A percentile compares a stretch with the other conserved stretches of the same genome.
Evolutionary conservation across 441 rosid species (phyloP).

Genomic region (Hura crepitans): DNA sequence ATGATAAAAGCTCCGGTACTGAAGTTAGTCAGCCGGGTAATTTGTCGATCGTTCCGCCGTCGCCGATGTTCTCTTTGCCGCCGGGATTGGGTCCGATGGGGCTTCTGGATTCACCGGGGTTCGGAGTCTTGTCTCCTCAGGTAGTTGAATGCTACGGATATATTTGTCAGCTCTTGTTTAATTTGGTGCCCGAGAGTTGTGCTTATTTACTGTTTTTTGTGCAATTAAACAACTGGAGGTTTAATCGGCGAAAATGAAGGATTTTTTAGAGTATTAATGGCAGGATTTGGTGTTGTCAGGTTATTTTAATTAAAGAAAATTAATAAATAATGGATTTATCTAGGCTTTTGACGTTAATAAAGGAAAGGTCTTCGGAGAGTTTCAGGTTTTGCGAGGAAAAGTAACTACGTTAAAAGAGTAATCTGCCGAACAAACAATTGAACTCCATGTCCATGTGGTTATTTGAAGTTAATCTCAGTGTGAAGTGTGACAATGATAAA

Average conservation of each 20-base stretch:
- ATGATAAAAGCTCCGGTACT: constrained; percentile 12
- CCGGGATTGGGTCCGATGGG: constrained; percentile 54
- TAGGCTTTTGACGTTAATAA: too few species aligned
- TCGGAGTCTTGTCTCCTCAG: constrained; percentile 62
- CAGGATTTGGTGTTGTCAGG: not conserved
- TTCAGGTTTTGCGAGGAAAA: not conserved
- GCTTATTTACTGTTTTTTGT: not conserved
- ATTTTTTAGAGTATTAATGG: too few species aligned
- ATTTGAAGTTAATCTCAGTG: too few species aligned
- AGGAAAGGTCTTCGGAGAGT: too few species aligned
- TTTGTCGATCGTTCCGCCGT: constrained; percentile 46
- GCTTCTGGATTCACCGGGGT: constrained; percentile 64
- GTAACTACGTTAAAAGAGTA: not conserved
- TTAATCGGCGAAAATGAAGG: too few species aligned
- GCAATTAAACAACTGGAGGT: too few species aligned
- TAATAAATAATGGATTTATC: not conserved
- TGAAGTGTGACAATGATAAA: not conserved
- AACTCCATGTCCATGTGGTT: not conserved
- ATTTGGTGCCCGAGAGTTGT: not conserved
- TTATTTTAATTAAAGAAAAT: not conserved
- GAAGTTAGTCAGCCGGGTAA: constrained; percentile 38
- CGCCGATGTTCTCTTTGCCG: constrained; percentile 48
- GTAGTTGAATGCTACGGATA: constrained; percentile 24
- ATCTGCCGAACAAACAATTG: not conserved
- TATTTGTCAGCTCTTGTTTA: not conserved